These are phyloP conservation scores for Exophiala sideris DNA, from an alignment of 2,329 filamentous ascomycete genomes.

Conservation along the genomic window DNA sequence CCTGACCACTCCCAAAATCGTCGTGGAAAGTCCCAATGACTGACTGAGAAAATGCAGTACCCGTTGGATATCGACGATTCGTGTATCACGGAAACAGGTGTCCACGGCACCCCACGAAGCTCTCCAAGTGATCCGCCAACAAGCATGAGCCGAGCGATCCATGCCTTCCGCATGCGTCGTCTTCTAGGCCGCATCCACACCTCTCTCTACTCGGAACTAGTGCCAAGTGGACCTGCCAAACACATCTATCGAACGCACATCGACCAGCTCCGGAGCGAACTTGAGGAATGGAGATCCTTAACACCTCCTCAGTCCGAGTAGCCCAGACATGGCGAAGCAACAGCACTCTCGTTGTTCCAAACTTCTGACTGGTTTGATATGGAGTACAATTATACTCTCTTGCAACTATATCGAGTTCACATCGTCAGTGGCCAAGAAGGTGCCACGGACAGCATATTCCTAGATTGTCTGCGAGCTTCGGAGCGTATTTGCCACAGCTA, in stretches of 20 bases:
- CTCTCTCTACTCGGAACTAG: slow-evolving; percentile 1
- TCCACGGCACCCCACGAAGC: slow-evolving; percentile 25
- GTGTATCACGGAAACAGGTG: slow-evolving; percentile 26
- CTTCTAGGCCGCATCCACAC: background rate
- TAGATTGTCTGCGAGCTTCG: slow-evolving; percentile 24
- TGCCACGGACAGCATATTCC: slow-evolving; percentile 25
- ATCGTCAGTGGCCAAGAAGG: slow-evolving; percentile 17
- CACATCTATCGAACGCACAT: background rate
- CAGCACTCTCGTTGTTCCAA: slow-evolving; percentile 13
- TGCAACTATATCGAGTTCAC: slow-evolving; percentile 28
- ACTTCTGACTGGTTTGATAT: slow-evolving; percentile 17
- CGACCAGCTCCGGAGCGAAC: background rate
- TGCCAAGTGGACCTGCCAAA: background rate
- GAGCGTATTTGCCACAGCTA: slow-evolving; percentile 14
- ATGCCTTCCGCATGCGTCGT: background rate
- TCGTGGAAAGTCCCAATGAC: background rate
- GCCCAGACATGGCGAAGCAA: background rate
- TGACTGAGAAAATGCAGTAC: slow-evolving; percentile 18
- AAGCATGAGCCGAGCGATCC: slow-evolving; percentile 9
- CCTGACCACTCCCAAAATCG: background rate
- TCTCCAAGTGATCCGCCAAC: slow-evolving; percentile 9
- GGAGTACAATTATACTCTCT: slow-evolving; percentile 25
- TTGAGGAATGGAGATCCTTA: slow-evolving; percentile 6
- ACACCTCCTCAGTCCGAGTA: background rate
- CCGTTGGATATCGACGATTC: slow-evolving; percentile 34